phyloP scores from a whole-genome alignment of 2,329 filamentous ascomycete genomes.

The Neofusicoccum sp. region DNA sequence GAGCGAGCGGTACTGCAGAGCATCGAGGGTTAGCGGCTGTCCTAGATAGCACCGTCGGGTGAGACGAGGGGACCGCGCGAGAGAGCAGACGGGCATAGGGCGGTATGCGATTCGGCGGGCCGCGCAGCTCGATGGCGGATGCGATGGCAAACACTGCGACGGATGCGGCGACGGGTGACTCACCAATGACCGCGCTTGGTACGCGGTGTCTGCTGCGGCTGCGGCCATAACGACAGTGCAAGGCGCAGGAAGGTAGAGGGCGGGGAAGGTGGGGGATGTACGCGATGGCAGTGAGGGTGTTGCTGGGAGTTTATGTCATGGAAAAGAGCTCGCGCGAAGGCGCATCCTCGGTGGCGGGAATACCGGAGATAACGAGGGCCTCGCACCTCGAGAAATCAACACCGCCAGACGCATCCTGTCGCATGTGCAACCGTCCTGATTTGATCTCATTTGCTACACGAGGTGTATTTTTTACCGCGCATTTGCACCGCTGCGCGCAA shows the following conservation, averaged over 20 bases:
- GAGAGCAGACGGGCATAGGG: neutral
- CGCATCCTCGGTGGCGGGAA: constrained; percentile 11
- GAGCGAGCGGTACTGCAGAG: constrained; percentile 82
- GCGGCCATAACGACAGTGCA: constrained; percentile 21
- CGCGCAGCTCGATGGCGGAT: neutral
- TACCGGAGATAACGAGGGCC: constrained; percentile 5
- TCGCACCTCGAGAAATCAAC: neutral
- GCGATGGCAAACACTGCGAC: constrained; percentile 13
- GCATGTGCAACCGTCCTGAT: neutral
- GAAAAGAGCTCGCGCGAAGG: constrained; percentile 17
- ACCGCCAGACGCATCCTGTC: neutral
- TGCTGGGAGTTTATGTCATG: constrained; percentile 20
- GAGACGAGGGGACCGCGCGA: neutral
- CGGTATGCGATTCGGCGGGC: constrained; percentile 1
- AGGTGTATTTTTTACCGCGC: constrained; percentile 5
- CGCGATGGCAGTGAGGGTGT: constrained; percentile 15
- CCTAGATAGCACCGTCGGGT: too few relatives aligned
- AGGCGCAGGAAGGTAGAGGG: neutral
- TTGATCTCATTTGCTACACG: constrained; percentile 8
- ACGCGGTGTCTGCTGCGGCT: constrained; percentile 40
- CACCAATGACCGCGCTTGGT: constrained; percentile 45
- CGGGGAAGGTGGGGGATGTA: neutral
- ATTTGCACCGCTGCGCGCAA: constrained; percentile 8
- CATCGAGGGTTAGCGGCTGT: neutral
- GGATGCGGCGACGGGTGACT: constrained; percentile 24